These are phyloP conservation scores for Juglanconis oblonga DNA, from an alignment of 2,329 filamentous ascomycete genomes.

Conservation along the genomic window DNA sequence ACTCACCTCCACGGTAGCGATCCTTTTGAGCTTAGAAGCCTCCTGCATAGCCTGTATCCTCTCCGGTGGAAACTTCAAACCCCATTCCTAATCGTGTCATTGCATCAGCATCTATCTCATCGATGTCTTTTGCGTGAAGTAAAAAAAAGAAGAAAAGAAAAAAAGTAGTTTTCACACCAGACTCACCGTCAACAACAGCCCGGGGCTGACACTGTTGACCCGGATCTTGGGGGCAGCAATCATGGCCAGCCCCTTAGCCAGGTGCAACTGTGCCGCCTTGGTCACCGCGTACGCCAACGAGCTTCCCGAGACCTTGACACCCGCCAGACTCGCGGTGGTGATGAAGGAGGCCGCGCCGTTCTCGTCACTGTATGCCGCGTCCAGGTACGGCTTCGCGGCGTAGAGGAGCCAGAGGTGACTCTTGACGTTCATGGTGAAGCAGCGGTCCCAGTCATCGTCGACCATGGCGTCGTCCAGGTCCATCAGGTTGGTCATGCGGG, in stretches of 20 bases:
- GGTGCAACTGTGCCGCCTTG: constrained; percentile 68
- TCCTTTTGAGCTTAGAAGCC: constrained; percentile 57
- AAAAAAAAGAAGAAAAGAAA: neutral
- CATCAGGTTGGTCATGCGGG: constrained; percentile 40
- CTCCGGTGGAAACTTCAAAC: constrained; percentile 54
- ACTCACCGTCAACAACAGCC: constrained; percentile 46
- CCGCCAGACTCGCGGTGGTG: constrained; percentile 62
- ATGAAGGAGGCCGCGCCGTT: constrained; percentile 55
- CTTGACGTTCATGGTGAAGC: constrained; percentile 62
- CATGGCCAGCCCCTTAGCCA: constrained; percentile 51
- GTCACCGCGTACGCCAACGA: constrained; percentile 70
- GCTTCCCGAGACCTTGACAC: constrained; percentile 61
- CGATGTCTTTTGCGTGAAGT: neutral
- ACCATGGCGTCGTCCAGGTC: constrained; percentile 50
- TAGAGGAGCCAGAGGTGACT: constrained; percentile 59
- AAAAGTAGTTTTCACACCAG: neutral
- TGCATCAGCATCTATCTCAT: constrained; percentile 7
- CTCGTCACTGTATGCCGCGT: constrained; percentile 34
- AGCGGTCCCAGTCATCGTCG: constrained; percentile 58
- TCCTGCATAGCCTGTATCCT: constrained; percentile 50
- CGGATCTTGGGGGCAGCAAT: constrained; percentile 53
- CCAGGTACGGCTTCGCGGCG: constrained; percentile 51
- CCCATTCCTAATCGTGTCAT: constrained; percentile 54
- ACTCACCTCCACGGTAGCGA: constrained; percentile 50
- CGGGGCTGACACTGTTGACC: constrained; percentile 59